Percentiles rank a stretch among this genome's conserved stretches.
These are phyloP conservation scores for Amauroascus verrucosus DNA, from an alignment of 2,329 filamentous ascomycete genomes.

Conservation along the genomic window DNA sequence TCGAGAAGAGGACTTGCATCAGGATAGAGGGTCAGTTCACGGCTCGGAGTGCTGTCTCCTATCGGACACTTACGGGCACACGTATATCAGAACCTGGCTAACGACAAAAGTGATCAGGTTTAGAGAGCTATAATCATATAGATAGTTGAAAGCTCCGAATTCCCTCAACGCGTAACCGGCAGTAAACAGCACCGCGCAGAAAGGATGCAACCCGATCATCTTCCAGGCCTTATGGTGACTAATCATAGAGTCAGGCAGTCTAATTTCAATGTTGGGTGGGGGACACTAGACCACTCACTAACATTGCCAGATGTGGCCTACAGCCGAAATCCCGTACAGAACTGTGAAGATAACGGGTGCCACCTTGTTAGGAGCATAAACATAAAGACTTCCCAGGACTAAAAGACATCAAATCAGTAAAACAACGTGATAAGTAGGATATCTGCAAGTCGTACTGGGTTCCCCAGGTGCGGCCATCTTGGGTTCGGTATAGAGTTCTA, in stretches of 20 bases:
- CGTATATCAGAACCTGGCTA: constrained; percentile 33
- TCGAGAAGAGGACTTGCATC: constrained; percentile 47
- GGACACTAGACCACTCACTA: constrained; percentile 35
- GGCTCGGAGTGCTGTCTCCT: not conserved
- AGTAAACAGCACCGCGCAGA: constrained; percentile 46
- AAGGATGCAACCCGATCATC: constrained; percentile 45
- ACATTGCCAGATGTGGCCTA: constrained; percentile 47
- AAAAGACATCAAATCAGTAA: not conserved
- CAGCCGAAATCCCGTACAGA: constrained; percentile 39
- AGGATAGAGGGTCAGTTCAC: not conserved
- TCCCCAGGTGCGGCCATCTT: constrained; percentile 1
- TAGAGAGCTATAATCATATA: constrained; percentile 25
- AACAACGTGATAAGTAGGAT: not conserved
- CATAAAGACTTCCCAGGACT: constrained; percentile 28
- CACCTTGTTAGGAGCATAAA: constrained; percentile 46
- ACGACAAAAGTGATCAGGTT: constrained; percentile 39
- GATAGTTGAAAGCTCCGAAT: constrained; percentile 43
- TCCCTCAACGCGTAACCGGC: constrained; percentile 47
- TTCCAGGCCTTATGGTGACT: constrained; percentile 50
- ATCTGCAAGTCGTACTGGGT: not conserved
- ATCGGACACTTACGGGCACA: constrained; percentile 26
- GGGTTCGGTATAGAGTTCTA: not conserved
- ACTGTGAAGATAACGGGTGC: constrained; percentile 46
- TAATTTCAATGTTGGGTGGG: not conserved
- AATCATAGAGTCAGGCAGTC: not conserved